Percentiles rank a stretch among this genome's conserved stretches.
phyloP scores from a whole-genome alignment of 805 yeast species.

The Metschnikowia orientalis region DNA sequence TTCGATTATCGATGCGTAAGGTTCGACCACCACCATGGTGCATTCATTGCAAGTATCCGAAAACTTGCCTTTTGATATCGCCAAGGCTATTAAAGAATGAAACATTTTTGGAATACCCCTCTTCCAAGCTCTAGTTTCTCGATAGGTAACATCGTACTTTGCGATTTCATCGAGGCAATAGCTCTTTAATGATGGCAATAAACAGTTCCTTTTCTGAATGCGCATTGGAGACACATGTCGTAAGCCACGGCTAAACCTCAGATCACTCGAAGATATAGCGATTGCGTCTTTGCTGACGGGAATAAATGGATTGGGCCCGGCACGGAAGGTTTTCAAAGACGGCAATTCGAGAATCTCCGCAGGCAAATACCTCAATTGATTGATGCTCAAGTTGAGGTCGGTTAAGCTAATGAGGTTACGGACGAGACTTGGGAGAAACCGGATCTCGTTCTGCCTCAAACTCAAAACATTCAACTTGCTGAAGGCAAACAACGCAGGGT shows the following conservation, averaged over 20 bases:
- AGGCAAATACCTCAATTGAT: conserved; percentile 49
- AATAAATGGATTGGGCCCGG: conserved; percentile 51
- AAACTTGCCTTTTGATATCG: conserved; percentile 48
- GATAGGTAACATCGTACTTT: conserved; percentile 47
- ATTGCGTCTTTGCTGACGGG: conserved; percentile 26
- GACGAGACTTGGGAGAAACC: conserved; percentile 19
- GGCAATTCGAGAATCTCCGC: conserved; percentile 47
- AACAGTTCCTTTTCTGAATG: conserved; percentile 14
- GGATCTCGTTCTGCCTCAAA: conserved; percentile 41
- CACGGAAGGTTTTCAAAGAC: conserved; percentile 40
- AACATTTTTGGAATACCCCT: conserved; percentile 40
- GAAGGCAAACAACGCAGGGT: conserved; percentile 49
- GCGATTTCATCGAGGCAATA: conserved; percentile 48
- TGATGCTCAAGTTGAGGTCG: conserved; percentile 50
- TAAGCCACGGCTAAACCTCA: conserved; percentile 7
- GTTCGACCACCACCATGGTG: conserved; percentile 44
- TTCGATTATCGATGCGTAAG: conserved; percentile 55
- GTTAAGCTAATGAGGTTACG: conserved; percentile 31
- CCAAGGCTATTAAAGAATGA: conserved; percentile 45
- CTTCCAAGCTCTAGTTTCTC: conserved; percentile 55
- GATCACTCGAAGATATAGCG: conserved; percentile 3
- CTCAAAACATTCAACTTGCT: conserved; percentile 48
- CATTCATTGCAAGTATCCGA: conserved; percentile 55
- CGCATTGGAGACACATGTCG: conserved; percentile 24
- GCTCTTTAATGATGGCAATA: conserved; percentile 45